Base-by-base conservation (phyloP, 2,329 filamentous ascomycete genomes). In the Pseudogymnoascus sp. region DNA sequence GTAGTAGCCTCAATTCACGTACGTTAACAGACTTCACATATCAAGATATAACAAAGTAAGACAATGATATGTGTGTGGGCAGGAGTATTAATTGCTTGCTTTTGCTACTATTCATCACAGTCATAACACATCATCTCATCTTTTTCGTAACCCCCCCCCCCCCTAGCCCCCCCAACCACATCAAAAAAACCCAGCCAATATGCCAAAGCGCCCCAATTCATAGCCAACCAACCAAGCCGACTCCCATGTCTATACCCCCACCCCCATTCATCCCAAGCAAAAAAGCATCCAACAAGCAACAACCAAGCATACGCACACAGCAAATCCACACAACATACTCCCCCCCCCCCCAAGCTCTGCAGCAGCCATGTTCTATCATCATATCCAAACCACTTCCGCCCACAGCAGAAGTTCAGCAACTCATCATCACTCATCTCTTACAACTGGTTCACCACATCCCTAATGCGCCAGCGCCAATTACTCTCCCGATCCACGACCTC, bases 391-490 rank as follows among this genome's bases (percentile, higher is more conserved):
- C n/a, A 36, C 36, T n/a, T 37, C 36, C 36, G 36, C 36, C 5
- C 36, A 1, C 1, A 3, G n/a, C 37, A 40, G 37, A 40, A 40
- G 37, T 5, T 10, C n/a, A 40, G n/a, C n/a, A n/a, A n/a, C n/a
- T 16, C 37, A 16, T 18, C 37, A 18, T 18, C 14, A 40, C n/a
- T n/a, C n/a, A 37, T n/a, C n/a, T 16, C n/a, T 40, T 40, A 40
- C 47, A 54, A 18, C 47, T 54, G 21, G 21, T 31, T 31, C 5
- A 87, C 77, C 68, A 83, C 81, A 68, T 86, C 83, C 65, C 85
- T 80, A 64, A 88, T 89, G 60, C 86, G 86, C 92, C 91, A 96
- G 75, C 88, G 84, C 91, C 89, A 92, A 62, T 82, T 79, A 69
- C 81, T 80, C 66, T 85, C 80, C 64, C 81, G 77, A 34, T 78